Percentiles rank a stretch among this genome's conserved stretches.
Conservation (phyloP, 192 early-diverging fungal species). For the Diversispora eburnea region DNA sequence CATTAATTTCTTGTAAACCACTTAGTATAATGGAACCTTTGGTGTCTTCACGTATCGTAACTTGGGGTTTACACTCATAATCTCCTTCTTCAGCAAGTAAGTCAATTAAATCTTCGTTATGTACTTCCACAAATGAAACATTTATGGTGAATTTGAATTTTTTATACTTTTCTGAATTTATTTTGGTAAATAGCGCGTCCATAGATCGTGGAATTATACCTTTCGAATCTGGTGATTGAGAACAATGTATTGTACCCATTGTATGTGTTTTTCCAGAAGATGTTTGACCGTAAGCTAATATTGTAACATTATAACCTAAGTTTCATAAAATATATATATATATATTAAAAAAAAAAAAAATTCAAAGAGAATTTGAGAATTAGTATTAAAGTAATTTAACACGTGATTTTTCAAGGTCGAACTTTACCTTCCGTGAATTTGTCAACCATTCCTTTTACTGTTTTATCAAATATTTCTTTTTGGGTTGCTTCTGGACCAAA, state of each 20-base stretch:
- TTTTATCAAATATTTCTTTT: constrained; percentile 51
- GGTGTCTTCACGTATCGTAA: constrained; percentile 79
- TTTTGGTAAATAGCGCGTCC: constrained; percentile 52
- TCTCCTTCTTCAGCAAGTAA: constrained; percentile 64
- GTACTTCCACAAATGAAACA: constrained; percentile 92
- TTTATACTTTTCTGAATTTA: constrained; percentile 31
- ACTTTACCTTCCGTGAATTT: constrained; percentile 45
- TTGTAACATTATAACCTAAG: constrained; percentile 86
- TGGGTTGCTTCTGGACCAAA: constrained; percentile 61
- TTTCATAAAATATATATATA: constrained; percentile 1
- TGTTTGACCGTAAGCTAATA: constrained; percentile 91
- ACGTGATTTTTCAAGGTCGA: neutral
- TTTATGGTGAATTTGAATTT: constrained; percentile 43
- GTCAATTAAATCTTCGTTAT: constrained; percentile 96
- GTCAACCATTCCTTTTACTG: constrained; percentile 43
- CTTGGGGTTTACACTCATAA: constrained; percentile 52
- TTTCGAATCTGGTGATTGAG: constrained; percentile 40
- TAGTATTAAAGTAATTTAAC: constrained; percentile 8
- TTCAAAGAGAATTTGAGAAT: neutral
- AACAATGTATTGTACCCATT: constrained; percentile 72
- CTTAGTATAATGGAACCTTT: constrained; percentile 83
- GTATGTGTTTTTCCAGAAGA: constrained; percentile 94
- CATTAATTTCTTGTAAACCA: constrained; percentile 75
- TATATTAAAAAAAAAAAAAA: constrained; percentile 1
- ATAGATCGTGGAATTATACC: constrained; percentile 74